Conservation (phyloP, 768 basidiomycete genomes). For the Gyrodon lividus region DNA sequence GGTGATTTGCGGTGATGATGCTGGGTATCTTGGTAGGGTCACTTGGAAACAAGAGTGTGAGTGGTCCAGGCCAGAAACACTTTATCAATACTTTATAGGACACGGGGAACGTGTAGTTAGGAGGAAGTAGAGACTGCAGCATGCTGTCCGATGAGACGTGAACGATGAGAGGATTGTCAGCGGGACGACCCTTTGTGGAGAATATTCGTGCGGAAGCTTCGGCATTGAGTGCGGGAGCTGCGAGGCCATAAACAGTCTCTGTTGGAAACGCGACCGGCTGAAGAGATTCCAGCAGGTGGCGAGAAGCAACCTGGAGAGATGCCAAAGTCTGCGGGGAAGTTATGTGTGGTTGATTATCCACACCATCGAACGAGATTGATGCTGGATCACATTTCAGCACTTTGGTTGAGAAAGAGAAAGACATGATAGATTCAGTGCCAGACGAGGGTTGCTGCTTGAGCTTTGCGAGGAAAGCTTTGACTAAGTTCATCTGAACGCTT, state of each 20-base stretch:
- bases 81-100: slow-evolving; percentile 75
- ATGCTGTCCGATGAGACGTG: slow-evolving; percentile 87
- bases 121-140: slow-evolving; percentile 75
- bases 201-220: slow-evolving; percentile 75
- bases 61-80: slow-evolving; percentile 92
- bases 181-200: slow-evolving; percentile 83
- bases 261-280: slow-evolving; percentile 88
- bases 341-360: slow-evolving; percentile 48
- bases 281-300: slow-evolving; percentile 46
- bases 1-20: slow-evolving; percentile 77
- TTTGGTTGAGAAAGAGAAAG: slow-evolving; percentile 27
- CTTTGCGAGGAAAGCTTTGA: slow-evolving; percentile 7
- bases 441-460: slow-evolving; percentile 9
- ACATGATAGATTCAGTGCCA: slow-evolving; percentile 7
- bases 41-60: slow-evolving; percentile 89
- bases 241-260: slow-evolving; percentile 98
- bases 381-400: slow-evolving; percentile 63
- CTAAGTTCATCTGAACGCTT: slow-evolving; percentile 2
- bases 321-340: slow-evolving; percentile 48
- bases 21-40: slow-evolving; percentile 58
- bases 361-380: slow-evolving; percentile 54
- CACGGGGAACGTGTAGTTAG: slow-evolving; percentile 54
- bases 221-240: slow-evolving; percentile 71
- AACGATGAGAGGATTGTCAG: slow-evolving; percentile 97
- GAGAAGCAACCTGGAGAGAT: slow-evolving; percentile 56